Evolutionary conservation across 257 asterid genomes (phyloP).

Genomic region (Catharanthus roseus): DNA sequence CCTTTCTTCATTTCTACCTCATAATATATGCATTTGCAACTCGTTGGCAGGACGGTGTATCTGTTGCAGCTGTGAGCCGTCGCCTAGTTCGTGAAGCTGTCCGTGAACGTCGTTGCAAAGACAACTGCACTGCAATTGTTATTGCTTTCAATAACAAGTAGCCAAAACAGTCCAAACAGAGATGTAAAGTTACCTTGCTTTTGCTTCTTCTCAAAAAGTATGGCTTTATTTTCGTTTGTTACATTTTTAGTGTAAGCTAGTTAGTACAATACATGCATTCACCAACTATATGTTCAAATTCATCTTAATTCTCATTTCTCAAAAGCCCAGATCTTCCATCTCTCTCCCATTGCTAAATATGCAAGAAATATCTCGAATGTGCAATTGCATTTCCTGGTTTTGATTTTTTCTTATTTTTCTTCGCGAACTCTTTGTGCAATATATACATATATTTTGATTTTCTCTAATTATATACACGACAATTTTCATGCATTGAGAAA

Average conservation of each 20-base stretch:
- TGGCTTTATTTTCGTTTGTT: not conserved
- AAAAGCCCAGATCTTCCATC: not conserved
- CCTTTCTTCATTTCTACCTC: not conserved
- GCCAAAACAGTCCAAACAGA: not conserved
- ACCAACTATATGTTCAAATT: not conserved
- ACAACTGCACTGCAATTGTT: conserved; percentile 80
- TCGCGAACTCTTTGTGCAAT: not conserved
- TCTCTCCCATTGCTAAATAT: not conserved
- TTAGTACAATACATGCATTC: not conserved
- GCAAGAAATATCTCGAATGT: not conserved
- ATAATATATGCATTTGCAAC: conserved; percentile 2
- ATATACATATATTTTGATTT: too few species aligned
- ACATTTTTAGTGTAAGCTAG: not conserved
- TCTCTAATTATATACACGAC: too few species aligned
- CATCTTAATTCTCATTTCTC: not conserved
- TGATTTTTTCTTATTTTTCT: not conserved
- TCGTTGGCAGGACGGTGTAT: conserved; percentile 52
- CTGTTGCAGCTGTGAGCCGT: conserved; percentile 61
- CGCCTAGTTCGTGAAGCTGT: conserved; percentile 81
- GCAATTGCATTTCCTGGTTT: not conserved
- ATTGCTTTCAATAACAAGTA: conserved; percentile 43
- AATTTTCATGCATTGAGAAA: too few species aligned
- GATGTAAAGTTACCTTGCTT: not conserved
- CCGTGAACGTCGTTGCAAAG: conserved; percentile 84
- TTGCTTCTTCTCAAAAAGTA: not conserved